Evolutionary conservation across 2,329 filamentous ascomycete species (phyloP).

Genomic region (Pseudohalonectria lignicola): DNA sequence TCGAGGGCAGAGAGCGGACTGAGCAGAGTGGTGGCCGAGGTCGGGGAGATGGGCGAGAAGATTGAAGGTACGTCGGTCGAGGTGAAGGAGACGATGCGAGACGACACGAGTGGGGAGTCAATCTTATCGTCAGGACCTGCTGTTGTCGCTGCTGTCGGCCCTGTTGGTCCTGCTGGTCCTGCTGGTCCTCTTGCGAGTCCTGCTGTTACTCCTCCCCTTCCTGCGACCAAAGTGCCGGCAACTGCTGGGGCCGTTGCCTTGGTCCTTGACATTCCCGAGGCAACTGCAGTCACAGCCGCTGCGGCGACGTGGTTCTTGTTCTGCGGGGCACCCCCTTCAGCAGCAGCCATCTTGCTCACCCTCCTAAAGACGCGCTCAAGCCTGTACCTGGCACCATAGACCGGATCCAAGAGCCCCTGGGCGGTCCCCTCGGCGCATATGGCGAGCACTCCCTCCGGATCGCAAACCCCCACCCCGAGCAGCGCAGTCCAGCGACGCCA

Average conservation of each 20-base stretch:
- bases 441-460: slow-evolving; percentile 11
- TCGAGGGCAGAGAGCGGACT: slow-evolving; percentile 1
- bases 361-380: slow-evolving; percentile 18
- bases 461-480: slow-evolving; percentile 10
- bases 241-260: too few species aligned
- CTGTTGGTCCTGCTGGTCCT: too few species aligned
- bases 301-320: too few species aligned
- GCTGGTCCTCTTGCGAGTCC: not conserved
- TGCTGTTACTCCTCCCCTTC: not conserved
- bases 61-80: slow-evolving; percentile 1
- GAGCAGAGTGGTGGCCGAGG: not conserved
- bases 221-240: too few species aligned
- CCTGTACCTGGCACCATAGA: slow-evolving; percentile 17
- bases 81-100: not conserved
- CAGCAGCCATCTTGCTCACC: slow-evolving; percentile 10
- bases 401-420: slow-evolving; percentile 13
- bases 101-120: not conserved
- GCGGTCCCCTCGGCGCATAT: slow-evolving; percentile 8
- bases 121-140: not conserved
- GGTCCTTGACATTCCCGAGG: too few species aligned
- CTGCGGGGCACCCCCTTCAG: not conserved
- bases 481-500: slow-evolving; percentile 21
- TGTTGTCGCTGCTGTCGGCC: too few species aligned
- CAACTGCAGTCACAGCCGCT: too few species aligned
- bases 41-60: slow-evolving; percentile 1